phyloP scores from a whole-genome alignment of 306 rosid genomes.

The Prunus kanzakura region DNA sequence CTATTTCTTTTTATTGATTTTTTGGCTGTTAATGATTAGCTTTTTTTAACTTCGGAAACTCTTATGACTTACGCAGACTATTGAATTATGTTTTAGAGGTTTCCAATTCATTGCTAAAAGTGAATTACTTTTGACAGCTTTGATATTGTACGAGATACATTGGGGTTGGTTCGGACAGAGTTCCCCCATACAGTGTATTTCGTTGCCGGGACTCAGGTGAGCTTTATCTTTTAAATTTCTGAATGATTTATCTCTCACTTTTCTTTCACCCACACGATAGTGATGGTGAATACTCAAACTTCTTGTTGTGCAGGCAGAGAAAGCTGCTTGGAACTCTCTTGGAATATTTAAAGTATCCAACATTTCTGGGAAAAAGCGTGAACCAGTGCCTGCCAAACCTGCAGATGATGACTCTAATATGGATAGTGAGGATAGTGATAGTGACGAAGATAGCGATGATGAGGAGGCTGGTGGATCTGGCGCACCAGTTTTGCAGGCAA shows the following conservation, averaged over 20 bases:
- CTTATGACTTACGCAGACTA: neutral
- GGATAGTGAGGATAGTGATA: conserved; percentile 67
- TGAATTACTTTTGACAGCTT: conserved; percentile 57
- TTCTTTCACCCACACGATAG: neutral
- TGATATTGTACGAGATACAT: conserved; percentile 68
- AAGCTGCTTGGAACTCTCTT: conserved; percentile 72
- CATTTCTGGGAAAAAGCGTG: conserved; percentile 84
- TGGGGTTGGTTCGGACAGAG: conserved; percentile 74
- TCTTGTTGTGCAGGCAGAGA: conserved; percentile 65
- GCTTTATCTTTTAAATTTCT: conserved; percentile 6
- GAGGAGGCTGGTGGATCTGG: conserved; percentile 44
- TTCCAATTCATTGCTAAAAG: neutral
- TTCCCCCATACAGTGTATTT: conserved; percentile 80
- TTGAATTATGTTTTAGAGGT: neutral
- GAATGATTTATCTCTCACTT: neutral
- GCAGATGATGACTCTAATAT: conserved; percentile 49
- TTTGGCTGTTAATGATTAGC: neutral
- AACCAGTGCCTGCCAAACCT: conserved; percentile 51
- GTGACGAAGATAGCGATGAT: conserved; percentile 65
- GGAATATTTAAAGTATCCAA: conserved; percentile 80
- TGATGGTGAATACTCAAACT: conserved; percentile 4
- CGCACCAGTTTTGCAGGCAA: conserved; percentile 70
- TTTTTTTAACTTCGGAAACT: neutral
- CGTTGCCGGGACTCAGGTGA: conserved; percentile 92
- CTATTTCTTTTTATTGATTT: neutral